Conservation (phyloP, 108 stramenopile species). For the Nitzschia sp. region DNA sequence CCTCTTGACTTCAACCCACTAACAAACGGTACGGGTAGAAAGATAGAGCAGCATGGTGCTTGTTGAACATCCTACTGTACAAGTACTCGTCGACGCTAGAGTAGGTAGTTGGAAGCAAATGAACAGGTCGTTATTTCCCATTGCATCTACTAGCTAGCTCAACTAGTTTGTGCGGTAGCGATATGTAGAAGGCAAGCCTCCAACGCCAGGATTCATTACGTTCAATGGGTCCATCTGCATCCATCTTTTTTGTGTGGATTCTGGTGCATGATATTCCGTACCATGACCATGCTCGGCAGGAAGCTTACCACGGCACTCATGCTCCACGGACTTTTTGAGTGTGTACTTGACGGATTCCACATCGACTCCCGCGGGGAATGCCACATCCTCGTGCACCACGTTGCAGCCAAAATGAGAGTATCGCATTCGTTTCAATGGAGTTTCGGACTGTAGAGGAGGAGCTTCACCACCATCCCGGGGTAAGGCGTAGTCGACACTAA, state of each 20-base stretch:
- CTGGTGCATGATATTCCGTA: constrained; percentile 80
- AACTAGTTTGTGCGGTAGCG: constrained; percentile 6
- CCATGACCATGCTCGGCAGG: constrained; percentile 90
- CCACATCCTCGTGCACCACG: constrained; percentile 87
- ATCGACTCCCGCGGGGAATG: constrained; percentile 68
- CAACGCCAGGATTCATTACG: constrained; percentile 85
- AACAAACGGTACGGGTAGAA: too few relatives aligned
- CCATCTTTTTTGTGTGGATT: constrained; percentile 69
- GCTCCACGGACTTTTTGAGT: constrained; percentile 68
- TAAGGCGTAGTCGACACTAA: constrained; percentile 82
- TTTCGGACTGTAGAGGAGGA: constrained; percentile 40
- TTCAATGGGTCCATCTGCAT: constrained; percentile 85
- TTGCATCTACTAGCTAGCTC: too few relatives aligned
- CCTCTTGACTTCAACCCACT: too few relatives aligned
- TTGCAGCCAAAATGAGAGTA: constrained; percentile 90
- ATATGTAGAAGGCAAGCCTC: constrained; percentile 49
- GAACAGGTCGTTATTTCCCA: too few relatives aligned
- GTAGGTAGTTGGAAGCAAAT: too few relatives aligned
- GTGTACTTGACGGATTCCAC: constrained; percentile 66
- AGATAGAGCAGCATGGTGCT: too few relatives aligned
- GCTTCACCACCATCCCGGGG: constrained; percentile 61
- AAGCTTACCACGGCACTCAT: constrained; percentile 50
- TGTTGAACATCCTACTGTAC: too few relatives aligned
- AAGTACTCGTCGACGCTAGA: too few relatives aligned
- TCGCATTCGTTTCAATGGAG: constrained; percentile 78